Base-by-base conservation (phyloP, 164 flowering plant species). In the Kingdonia uniflora region DNA sequence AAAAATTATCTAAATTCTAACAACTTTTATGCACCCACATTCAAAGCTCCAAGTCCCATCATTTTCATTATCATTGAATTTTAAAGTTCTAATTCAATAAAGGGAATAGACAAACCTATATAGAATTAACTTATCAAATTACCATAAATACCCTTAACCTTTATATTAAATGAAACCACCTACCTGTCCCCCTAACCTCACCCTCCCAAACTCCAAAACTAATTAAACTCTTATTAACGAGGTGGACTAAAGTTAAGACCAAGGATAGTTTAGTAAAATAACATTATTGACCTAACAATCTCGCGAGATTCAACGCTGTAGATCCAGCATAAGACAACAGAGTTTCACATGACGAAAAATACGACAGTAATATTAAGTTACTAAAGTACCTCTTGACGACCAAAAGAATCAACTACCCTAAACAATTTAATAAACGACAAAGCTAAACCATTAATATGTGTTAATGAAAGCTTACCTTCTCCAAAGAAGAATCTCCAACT, bases 401-500 rank as follows among this genome's bases (percentile, higher is more conserved):
- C 12, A 10, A 41, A 14, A 14, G n/a, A 41, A 41, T 41, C 44
- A 41, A 29, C 4, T 29, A 29, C n/a, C n/a, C n/a, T n/a, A n/a
- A n/a, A n/a, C n/a, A n/a, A n/a, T n/a, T n/a, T n/a, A n/a, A n/a
- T n/a, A n/a, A n/a, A n/a, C n/a, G n/a, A n/a, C n/a, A n/a, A n/a
- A n/a, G n/a, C n/a, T n/a, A n/a, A n/a, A n/a, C n/a, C n/a, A n/a
- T n/a, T n/a, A n/a, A n/a, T n/a, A n/a, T n/a, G n/a, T n/a, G n/a
- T n/a, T n/a, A n/a, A n/a, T n/a, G n/a, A n/a, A n/a, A n/a, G 53
- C 53, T 50, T 13, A 79, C 64, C 56, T 68, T 59, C 29, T 23
- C 58, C 11, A 16, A 14, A 23, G 45, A 24, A 33, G 77, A 70
- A 58, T 70, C 80, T 52, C 53, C 70, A 60, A 70, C 74, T 68